Base-by-base conservation (phyloP, 176 grass and related monocot genomes). In the Chrysopogon serrulatus region DNA sequence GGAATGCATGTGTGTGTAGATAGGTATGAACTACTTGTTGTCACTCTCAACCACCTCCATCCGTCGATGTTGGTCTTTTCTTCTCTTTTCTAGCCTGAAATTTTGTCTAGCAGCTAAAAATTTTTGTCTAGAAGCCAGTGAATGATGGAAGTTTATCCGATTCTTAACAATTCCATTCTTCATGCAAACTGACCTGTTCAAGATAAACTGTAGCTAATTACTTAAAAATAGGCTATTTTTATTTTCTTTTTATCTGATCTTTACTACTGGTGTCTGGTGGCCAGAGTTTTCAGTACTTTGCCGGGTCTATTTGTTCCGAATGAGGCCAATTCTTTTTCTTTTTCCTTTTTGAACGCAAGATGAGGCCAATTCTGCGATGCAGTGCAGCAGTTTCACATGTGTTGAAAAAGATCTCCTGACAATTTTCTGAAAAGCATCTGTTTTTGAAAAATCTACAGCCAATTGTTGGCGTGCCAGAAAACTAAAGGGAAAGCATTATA, bases 201-300 rank as follows among this genome's bases (percentile, higher is more conserved):
- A 24, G n/a, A 2, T 7, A n/a, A 54, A 11, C 23, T 24, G 23
- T 24, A 37, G 21, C 5, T 14, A 35, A n/a, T 47, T 35, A 35
- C 30, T n/a, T 23, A 74, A 53, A 12, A 11, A 12, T 16, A 11
- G 4, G 33, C 9, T 39, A 14, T 23, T 54, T 42, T 16, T 0
- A 32, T 63, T 16, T 63, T 43, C 7, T 13, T 6, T 24, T 31
- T 30, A 10, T 33, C 53, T 43, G 65, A 12, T 83, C 32, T 64
- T 77, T 83, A 35, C 54, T 54, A 40, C 5, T 65, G 33, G 56
- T 83, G 73, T 53, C 5, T 64, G 26, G 56, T 83, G 65, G 53
- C 15, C 54, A n/a, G n/a, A 43, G 41, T 59, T 3, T 6, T 77
- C 74, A 26, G 33, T 63, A 4, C 66, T 54, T 42, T 27, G 15